Evolutionary conservation across 1,139 yeast genomes (phyloP).

Genomic region (Blastobotrys raffinosifermentans): DNA sequence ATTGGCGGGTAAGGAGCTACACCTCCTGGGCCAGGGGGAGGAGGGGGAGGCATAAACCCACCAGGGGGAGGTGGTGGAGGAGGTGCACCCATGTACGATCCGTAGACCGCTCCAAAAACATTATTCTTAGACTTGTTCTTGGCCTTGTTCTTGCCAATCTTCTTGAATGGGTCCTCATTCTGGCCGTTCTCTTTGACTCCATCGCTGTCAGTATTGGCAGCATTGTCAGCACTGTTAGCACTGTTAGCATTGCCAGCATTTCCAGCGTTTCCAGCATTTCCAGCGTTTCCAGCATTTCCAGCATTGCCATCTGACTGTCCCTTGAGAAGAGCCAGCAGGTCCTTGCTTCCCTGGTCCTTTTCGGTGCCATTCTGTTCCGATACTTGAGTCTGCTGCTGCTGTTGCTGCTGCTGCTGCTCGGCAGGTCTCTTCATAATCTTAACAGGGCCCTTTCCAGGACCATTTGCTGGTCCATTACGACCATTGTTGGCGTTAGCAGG

Average conservation of each 20-base stretch:
- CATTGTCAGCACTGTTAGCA: conserved; percentile 13
- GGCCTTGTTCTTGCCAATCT: conserved; percentile 33
- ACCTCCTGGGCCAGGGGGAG: conserved; percentile 13
- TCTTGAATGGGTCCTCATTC: conserved; percentile 1
- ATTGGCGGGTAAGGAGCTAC: conserved; percentile 10
- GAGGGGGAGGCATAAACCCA: conserved; percentile 24
- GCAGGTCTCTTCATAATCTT: background rate
- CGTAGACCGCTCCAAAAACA: conserved; percentile 41
- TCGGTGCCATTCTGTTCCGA: conserved; percentile 2
- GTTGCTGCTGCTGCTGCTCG: conserved; percentile 3
- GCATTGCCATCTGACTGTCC: conserved; percentile 39
- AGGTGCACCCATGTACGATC: conserved; percentile 24
- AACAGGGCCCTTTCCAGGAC: background rate
- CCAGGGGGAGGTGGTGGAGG: conserved; percentile 26
- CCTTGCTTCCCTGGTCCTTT: background rate
- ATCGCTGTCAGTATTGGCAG: conserved; percentile 16
- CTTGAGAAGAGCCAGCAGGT: conserved; percentile 7
- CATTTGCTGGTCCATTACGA: no score
- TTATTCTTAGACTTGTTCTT: conserved; percentile 35
- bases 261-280: conserved; percentile 12
- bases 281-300: no score
- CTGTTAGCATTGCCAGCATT: conserved; percentile 10
- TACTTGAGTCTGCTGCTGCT: background rate
- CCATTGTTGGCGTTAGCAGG: background rate
- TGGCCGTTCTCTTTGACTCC: conserved; percentile 21